phyloP scores from a whole-genome alignment of 768 basidiomycete species.

The Steccherinum ochraceum region DNA sequence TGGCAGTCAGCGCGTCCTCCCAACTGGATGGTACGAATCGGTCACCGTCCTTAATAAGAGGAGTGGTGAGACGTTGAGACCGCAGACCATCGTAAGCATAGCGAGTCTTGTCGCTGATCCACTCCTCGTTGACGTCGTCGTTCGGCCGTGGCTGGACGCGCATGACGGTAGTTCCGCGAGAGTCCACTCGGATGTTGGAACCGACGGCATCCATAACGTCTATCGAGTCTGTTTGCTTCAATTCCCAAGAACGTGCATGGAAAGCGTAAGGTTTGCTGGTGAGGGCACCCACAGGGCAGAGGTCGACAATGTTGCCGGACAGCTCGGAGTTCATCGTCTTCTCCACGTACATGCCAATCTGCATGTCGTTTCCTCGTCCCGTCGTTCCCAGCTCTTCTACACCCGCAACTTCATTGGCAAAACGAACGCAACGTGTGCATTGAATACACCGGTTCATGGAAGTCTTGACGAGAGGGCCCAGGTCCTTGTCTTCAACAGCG shows the following conservation, averaged over 20 bases:
- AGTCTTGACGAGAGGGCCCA: slow-evolving; percentile 97
- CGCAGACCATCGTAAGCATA: slow-evolving; percentile 93
- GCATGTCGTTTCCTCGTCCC: slow-evolving; percentile 95
- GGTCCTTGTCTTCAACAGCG: slow-evolving; percentile 96
- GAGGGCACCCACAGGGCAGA: slow-evolving; percentile 96
- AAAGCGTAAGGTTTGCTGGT: slow-evolving; percentile 99
- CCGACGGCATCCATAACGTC: slow-evolving; percentile 96
- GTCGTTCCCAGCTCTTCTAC: slow-evolving; percentile 97
- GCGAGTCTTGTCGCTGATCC: slow-evolving; percentile 99
- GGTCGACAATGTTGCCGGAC: slow-evolving; percentile 93
- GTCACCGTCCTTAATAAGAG: slow-evolving; percentile 86
- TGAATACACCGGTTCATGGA: slow-evolving; percentile 99
- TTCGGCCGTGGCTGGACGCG: slow-evolving; percentile 93
- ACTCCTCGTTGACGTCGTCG: slow-evolving; percentile 98
- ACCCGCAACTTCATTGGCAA: slow-evolving; percentile 98
- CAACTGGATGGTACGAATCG: slow-evolving; percentile 87
- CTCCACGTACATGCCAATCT: slow-evolving; percentile 97
- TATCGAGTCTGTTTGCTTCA: slow-evolving; percentile 95
- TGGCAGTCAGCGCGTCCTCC: slow-evolving; percentile 79
- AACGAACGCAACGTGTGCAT: slow-evolving; percentile 97
- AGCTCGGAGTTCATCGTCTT: slow-evolving; percentile 97
- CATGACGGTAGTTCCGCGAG: slow-evolving; percentile 94
- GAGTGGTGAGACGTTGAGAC: slow-evolving; percentile 92
- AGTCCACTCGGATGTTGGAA: slow-evolving; percentile 94
- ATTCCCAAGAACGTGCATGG: slow-evolving; percentile 96